Evolutionary conservation across 2,329 filamentous ascomycete species (phyloP).

Genomic region (Sporothrix dimorphospora): DNA sequence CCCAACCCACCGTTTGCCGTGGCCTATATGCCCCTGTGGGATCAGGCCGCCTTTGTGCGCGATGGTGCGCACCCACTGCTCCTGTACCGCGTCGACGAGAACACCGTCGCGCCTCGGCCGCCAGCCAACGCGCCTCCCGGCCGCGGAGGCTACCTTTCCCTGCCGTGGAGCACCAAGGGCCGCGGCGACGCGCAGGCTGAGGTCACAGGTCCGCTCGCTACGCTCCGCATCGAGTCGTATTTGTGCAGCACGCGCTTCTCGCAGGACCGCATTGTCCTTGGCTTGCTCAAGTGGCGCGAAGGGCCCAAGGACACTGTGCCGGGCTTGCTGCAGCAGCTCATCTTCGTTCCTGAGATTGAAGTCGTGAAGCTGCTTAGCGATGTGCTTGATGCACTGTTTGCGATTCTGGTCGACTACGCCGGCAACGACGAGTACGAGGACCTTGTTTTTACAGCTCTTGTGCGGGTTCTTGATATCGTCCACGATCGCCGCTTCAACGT

Average conservation of each 20-base stretch:
- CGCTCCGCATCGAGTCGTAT: conserved; percentile 78
- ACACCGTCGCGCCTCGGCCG: conserved; percentile 70
- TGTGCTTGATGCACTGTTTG: conserved; percentile 89
- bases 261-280: conserved; percentile 83
- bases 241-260: conserved; percentile 95
- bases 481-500: conserved; percentile 94
- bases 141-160: conserved; percentile 81
- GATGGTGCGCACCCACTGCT: conserved; percentile 82
- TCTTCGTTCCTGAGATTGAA: conserved; percentile 96
- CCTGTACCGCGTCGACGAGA: conserved; percentile 89
- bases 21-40: conserved; percentile 92
- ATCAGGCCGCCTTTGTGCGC: conserved; percentile 82
- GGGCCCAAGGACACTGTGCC: conserved; percentile 71
- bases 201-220: conserved; percentile 77
- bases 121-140: conserved; percentile 51
- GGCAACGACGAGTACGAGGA: conserved; percentile 92
- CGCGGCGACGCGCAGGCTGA: conserved; percentile 71
- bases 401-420: conserved; percentile 87
- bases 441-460: conserved; percentile 84
- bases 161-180: conserved; percentile 75
- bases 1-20: conserved; percentile 88
- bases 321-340: conserved; percentile 75
- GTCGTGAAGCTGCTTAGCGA: conserved; percentile 91
- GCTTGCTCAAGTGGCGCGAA: conserved; percentile 84
- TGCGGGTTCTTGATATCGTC: conserved; percentile 88